Evolutionary conservation across 306 rosid species (phyloP), one percentile per base, ranked within the genome.

Genomic region (Vigna unguiculata): DNA sequence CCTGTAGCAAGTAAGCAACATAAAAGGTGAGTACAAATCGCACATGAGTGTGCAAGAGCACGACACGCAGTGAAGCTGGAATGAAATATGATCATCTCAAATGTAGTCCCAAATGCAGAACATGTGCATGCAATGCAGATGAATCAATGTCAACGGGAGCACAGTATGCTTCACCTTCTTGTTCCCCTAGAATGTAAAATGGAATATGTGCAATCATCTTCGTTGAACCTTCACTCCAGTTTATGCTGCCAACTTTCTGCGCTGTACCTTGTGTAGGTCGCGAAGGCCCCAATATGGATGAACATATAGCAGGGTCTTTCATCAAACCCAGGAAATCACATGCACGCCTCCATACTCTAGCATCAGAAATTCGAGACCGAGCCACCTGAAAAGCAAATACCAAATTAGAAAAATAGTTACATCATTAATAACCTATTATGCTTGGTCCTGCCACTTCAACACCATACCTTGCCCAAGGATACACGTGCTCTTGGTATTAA

Each of bases 131-230:
- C 21, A 20, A 51, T 16, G 77, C 71, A 36, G 48, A 78, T 54
- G 47, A 57, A 28, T 69, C 62, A 55, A 61, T 38, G 65, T 32
- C 53, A 71, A 57, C 45, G 13, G 49, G 74, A 72, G 69, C 4
- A 11, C 46, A 76, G 72, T 47, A 76, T 60, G 16, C 30, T 69
- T 75, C 57, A 90, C 96, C 96, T 89, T 90, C 93, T 83, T 90
- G 91, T 83, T 88, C 92, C 28, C 92, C 89, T 2, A 95, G 90
- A 74, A 95, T 83, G 87, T 95, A 92, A 84, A 95, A 92, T 4
- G 99, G 99, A 84, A 95, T 75, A 79, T 92, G 97, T 12, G 97
- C 93, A 54, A 89, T 77, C 97, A 95, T 92, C 91, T 88, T 95
- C 13, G 87, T 85, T 15, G 91, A 83, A 17, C 97, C 97, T 45